phyloP scores from a whole-genome alignment of 192 early-diverging fungal genomes.

The Phlyctochytrium bullatum region DNA sequence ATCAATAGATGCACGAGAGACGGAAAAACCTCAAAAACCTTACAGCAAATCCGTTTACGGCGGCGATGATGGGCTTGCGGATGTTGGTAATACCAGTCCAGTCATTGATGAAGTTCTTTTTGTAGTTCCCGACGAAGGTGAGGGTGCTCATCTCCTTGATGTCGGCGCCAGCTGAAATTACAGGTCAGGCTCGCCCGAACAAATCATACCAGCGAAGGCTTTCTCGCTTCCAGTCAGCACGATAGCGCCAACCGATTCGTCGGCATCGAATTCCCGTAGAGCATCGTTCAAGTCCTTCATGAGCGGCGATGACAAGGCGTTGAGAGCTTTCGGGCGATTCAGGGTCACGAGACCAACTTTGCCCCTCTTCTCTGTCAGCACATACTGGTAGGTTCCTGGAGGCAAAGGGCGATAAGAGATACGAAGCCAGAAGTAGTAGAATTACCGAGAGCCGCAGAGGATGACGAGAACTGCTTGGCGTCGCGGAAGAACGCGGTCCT shows the following conservation, averaged over 20 bases:
- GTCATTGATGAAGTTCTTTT: constrained; percentile 86
- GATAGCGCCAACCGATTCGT: constrained; percentile 79
- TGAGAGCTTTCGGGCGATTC: constrained; percentile 94
- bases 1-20: not conserved
- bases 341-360: constrained; percentile 84
- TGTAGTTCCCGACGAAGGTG: constrained; percentile 85
- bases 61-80: constrained; percentile 96
- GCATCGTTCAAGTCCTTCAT: constrained; percentile 92
- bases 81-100: constrained; percentile 89
- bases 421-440: no score
- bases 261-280: constrained; percentile 71
- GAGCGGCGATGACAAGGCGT: constrained; percentile 90
- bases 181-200: not conserved
- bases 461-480: no score
- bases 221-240: constrained; percentile 94
- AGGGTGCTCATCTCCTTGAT: constrained; percentile 98
- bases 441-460: no score
- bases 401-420: no score
- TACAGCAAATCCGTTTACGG: constrained; percentile 96
- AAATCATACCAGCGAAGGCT: constrained; percentile 85
- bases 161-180: constrained; percentile 87
- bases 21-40: constrained; percentile 9
- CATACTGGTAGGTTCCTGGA: constrained; percentile 32
- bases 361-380: constrained; percentile 37
- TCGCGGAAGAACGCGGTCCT: no score